Conservation (phyloP, 2,329 filamentous ascomycete genomes). For the Trichoderma afroharzianum region DNA sequence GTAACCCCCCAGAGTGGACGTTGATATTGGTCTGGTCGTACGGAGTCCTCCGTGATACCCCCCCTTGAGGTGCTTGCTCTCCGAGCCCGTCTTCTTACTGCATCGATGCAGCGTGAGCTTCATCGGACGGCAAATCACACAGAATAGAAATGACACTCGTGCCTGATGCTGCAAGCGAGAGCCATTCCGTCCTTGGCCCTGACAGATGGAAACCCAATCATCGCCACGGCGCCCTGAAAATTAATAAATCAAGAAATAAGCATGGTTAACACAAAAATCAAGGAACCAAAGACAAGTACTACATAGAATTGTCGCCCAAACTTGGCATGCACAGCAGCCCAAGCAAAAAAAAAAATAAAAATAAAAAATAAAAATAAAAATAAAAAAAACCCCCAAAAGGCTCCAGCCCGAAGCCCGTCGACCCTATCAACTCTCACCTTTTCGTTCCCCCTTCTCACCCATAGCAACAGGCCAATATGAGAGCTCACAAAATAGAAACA, state of each 20-base stretch:
- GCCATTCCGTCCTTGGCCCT: not conserved
- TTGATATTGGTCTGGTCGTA: not conserved
- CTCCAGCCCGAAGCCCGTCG: not conserved
- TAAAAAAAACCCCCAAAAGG: too few relatives aligned
- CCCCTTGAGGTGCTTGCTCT: not conserved
- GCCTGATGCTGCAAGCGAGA: not conserved
- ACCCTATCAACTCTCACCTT: conserved; percentile 1
- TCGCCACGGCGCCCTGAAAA: not conserved
- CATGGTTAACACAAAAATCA: not conserved
- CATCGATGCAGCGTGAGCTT: not conserved
- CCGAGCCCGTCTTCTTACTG: not conserved
- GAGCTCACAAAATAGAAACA: not conserved
- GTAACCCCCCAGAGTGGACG: not conserved
- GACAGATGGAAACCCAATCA: not conserved
- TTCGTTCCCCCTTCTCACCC: not conserved
- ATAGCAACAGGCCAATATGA: conserved; percentile 8
- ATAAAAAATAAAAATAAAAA: too few relatives aligned
- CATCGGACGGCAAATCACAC: not conserved
- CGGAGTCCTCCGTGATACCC: not conserved
- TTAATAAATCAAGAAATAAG: not conserved
- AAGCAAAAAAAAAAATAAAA: not conserved
- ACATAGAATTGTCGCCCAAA: not conserved
- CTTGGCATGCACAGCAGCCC: conserved; percentile 13
- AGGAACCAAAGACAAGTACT: too few relatives aligned
- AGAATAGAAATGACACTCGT: not conserved